Conservation (phyloP, 139 green algal genomes). For the Ettlia oleoabundans region DNA sequence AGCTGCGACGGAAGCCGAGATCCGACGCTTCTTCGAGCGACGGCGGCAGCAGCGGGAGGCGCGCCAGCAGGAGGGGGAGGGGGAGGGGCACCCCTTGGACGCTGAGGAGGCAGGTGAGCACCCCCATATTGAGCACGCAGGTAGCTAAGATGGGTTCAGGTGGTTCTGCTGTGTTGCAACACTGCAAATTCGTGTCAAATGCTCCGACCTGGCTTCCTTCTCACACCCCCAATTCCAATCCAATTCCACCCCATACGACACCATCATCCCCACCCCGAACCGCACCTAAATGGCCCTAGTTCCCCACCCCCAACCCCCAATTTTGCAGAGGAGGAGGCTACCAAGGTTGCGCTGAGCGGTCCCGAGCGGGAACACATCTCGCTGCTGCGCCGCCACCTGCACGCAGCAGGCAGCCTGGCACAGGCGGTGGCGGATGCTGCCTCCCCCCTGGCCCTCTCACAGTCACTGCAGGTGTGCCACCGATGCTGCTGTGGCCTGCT, state of each 20-base stretch:
- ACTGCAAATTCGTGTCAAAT: no score
- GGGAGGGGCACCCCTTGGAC: no score
- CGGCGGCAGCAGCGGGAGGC: slow-evolving; percentile 11
- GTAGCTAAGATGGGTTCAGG: background rate
- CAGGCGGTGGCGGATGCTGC: slow-evolving; percentile 59
- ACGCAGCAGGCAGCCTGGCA: slow-evolving; percentile 63
- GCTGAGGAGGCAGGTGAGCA: background rate
- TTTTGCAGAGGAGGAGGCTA: slow-evolving; percentile 7
- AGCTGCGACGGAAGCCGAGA: slow-evolving; percentile 10
- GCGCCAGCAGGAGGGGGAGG: no score
- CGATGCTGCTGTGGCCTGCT: no score
- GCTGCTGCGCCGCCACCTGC: slow-evolving; percentile 41
- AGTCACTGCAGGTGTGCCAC: slow-evolving; percentile 49
- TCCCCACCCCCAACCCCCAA: background rate
- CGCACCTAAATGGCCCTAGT: no score
- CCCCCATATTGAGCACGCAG: no score
- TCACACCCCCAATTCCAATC: no score
- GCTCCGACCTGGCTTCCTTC: no score
- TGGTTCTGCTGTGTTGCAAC: background rate
- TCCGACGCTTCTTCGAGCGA: slow-evolving; percentile 46
- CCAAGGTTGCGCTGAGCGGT: slow-evolving; percentile 38
- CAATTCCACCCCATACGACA: no score
- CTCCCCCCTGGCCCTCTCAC: slow-evolving; percentile 62
- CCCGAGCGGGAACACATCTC: slow-evolving; percentile 39
- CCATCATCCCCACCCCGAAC: no score